phyloP scores from a whole-genome alignment of 495 filamentous ascomycete genomes.

The Penicillium salamii region DNA sequence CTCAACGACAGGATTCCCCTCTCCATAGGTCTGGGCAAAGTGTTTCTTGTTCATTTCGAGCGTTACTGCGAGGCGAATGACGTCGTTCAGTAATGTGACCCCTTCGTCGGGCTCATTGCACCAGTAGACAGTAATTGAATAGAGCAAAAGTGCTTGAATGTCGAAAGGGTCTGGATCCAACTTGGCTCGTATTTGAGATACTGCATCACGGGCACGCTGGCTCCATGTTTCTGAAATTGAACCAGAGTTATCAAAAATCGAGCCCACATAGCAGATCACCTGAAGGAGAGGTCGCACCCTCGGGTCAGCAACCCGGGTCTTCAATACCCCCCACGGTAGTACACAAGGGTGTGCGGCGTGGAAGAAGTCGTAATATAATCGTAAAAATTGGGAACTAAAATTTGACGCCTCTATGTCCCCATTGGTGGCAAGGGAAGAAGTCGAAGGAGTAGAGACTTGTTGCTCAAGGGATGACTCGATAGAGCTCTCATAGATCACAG shows the following conservation, averaged over 20 bases:
- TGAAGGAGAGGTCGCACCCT: slow-evolving; percentile 6
- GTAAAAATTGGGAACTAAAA: background rate
- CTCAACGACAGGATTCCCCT: slow-evolving; percentile 15
- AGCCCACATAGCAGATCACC: slow-evolving; percentile 17
- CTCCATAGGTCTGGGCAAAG: slow-evolving; percentile 7
- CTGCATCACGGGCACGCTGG: background rate
- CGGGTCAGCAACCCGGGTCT: background rate
- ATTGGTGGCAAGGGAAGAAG: background rate
- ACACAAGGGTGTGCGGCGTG: slow-evolving; percentile 23
- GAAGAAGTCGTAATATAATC: slow-evolving; percentile 15
- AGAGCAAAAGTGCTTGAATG: slow-evolving; percentile 22
- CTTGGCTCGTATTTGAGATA: slow-evolving; percentile 1
- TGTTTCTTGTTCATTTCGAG: slow-evolving; percentile 22
- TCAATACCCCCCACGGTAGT: slow-evolving; percentile 13
- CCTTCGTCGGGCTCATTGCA: slow-evolving; percentile 15
- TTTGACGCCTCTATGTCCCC: background rate
- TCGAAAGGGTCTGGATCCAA: slow-evolving; percentile 12
- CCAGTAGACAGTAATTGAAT: slow-evolving; percentile 24
- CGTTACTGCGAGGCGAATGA: slow-evolving; percentile 14
- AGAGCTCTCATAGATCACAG: background rate
- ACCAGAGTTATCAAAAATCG: slow-evolving; percentile 10
- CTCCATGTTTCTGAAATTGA: background rate
- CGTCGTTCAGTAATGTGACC: slow-evolving; percentile 13
- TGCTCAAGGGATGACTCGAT: background rate
- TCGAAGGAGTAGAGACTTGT: background rate